phyloP scores from a whole-genome alignment of 2,329 filamentous ascomycete species.

The Trematosphaeria pertusa region DNA sequence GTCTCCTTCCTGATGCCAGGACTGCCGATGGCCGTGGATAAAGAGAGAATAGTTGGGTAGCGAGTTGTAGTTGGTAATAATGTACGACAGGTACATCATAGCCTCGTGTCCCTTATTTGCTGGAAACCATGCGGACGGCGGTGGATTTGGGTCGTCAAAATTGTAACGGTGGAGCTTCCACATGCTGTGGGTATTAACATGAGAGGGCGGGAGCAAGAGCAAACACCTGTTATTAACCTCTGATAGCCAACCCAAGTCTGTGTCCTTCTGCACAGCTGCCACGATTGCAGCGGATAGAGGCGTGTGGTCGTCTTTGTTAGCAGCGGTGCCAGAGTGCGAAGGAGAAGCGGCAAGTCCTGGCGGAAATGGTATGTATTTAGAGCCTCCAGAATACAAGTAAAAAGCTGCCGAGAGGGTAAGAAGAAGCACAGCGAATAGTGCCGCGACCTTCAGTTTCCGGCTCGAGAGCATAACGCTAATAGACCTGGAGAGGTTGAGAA shows the following conservation, averaged over 20 bases:
- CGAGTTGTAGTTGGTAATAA: slow-evolving; percentile 16
- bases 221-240: slow-evolving; percentile 4
- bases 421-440: too few relatives aligned
- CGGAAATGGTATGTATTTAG: too few relatives aligned
- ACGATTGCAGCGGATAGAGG: slow-evolving; percentile 4
- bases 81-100: slow-evolving; percentile 21
- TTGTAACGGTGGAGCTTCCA: slow-evolving; percentile 26
- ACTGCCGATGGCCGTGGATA: slow-evolving; percentile 16
- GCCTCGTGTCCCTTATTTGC: slow-evolving; percentile 23
- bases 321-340: too few relatives aligned
- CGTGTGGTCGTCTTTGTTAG: too few relatives aligned
- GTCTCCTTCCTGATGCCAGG: slow-evolving; percentile 19
- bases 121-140: slow-evolving; percentile 11
- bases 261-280: slow-evolving; percentile 2
- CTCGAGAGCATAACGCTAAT: too few relatives aligned
- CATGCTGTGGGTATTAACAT: neutral
- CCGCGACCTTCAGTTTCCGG: too few relatives aligned
- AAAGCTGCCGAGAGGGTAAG: too few relatives aligned
- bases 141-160: slow-evolving; percentile 26
- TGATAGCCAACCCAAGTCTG: slow-evolving; percentile 3
- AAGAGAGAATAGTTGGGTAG: slow-evolving; percentile 16
- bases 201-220: neutral
- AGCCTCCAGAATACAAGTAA: too few relatives aligned
- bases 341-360: too few relatives aligned
- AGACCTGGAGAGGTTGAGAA: too few relatives aligned